phyloP scores from a whole-genome alignment of 352 stramenopile genomes.

The Blastocystis hominis region DNA sequence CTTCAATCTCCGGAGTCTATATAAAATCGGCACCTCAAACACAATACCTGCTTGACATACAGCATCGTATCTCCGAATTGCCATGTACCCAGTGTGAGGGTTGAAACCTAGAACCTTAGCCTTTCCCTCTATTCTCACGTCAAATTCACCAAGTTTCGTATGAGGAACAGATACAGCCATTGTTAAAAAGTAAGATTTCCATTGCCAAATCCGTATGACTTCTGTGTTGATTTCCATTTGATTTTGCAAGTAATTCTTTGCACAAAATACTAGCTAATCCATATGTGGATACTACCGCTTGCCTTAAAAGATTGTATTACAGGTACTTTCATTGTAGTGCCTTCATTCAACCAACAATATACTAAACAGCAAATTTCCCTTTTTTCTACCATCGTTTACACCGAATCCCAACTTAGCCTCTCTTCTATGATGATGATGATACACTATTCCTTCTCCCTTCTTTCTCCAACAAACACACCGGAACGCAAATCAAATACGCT shows the following conservation, averaged over 20 bases:
- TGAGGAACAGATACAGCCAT: constrained; percentile 57
- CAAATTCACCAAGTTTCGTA: constrained; percentile 53
- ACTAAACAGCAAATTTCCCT: too few relatives aligned
- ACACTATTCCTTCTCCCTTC: too few relatives aligned
- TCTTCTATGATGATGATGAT: too few relatives aligned
- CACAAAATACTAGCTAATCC: too few relatives aligned
- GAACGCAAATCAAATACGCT: background rate
- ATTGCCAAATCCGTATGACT: background rate
- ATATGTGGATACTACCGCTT: too few relatives aligned
- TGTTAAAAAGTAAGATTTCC: background rate
- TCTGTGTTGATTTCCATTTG: background rate
- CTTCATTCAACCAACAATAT: too few relatives aligned
- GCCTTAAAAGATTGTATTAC: too few relatives aligned
- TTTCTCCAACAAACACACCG: constrained; percentile 21
- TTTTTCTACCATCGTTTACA: too few relatives aligned
- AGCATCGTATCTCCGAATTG: constrained; percentile 58
- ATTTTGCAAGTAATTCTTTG: too few relatives aligned
- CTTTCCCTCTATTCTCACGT: background rate
- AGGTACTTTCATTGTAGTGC: too few relatives aligned
- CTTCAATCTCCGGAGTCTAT: constrained; percentile 52
- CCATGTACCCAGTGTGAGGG: constrained; percentile 54
- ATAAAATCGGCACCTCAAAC: too few relatives aligned
- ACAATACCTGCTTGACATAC: constrained; percentile 43
- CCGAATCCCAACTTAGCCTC: background rate
- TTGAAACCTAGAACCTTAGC: constrained; percentile 22